Conservation (phyloP, 2,329 filamentous ascomycete genomes). For the Apiospora hydei region DNA sequence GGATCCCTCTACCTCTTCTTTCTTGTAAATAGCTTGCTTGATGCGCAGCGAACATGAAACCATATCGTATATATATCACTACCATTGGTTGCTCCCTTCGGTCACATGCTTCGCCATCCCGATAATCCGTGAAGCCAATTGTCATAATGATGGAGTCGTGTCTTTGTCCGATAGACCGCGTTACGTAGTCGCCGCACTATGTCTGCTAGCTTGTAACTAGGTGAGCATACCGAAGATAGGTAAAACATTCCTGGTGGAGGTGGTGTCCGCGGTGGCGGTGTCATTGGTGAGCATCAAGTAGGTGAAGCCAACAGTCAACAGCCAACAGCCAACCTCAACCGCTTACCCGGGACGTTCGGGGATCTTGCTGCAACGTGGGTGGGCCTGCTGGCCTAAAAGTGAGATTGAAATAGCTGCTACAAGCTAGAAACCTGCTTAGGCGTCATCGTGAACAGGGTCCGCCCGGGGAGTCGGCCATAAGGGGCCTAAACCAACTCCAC, state of each 20-base stretch:
- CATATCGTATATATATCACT: not conserved
- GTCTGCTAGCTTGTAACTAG: not conserved
- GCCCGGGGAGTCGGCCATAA: not conserved
- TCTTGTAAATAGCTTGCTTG: conserved; percentile 18
- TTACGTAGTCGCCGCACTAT: not conserved
- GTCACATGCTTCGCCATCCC: not conserved
- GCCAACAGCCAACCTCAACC: not conserved
- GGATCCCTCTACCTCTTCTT: not conserved
- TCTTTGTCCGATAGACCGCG: not conserved
- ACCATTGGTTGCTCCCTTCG: not conserved
- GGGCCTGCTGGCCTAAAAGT: not conserved
- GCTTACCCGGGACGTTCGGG: not conserved
- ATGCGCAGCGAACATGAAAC: not conserved
- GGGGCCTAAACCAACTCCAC: not conserved
- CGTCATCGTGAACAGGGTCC: not conserved
- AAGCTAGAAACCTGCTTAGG: not conserved
- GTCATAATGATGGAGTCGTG: not conserved
- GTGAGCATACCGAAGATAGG: not conserved
- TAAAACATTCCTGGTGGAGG: not conserved
- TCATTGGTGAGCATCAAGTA: not conserved
- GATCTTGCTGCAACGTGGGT: not conserved
- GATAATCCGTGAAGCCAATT: not conserved
- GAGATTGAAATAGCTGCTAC: conserved; percentile 5
- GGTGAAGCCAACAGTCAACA: no score
- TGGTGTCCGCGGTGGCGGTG: not conserved